phyloP scores from a whole-genome alignment of 2,329 filamentous ascomycete species.

The Verruconis gallopava region DNA sequence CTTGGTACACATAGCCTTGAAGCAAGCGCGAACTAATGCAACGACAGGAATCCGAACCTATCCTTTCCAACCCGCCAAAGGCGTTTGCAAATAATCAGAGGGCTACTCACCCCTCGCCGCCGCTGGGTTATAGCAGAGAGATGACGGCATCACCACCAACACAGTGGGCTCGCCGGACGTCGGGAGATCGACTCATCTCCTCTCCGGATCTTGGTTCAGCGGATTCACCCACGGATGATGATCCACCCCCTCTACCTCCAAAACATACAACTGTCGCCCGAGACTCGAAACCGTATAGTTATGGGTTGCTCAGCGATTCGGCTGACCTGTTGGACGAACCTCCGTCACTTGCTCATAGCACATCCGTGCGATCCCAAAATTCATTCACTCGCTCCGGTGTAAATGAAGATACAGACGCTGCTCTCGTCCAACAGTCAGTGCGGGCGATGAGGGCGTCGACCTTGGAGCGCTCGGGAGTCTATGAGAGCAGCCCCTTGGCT shows the following conservation, averaged over 20 bases:
- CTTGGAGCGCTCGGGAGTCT: background rate
- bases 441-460: constrained; percentile 1
- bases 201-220: constrained; percentile 5
- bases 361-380: background rate
- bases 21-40: background rate
- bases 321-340: background rate
- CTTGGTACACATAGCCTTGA: no score
- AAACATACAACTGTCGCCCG: constrained; percentile 3
- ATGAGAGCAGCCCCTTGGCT: constrained; percentile 2
- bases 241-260: constrained; percentile 7
- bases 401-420: constrained; percentile 9
- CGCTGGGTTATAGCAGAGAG: background rate
- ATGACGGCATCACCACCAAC: background rate
- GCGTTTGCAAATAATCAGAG: background rate
- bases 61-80: background rate
- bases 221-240: constrained; percentile 6
- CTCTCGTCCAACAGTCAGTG: constrained; percentile 8
- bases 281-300: constrained; percentile 1
- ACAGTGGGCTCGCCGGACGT: constrained; percentile 7
- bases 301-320: background rate
- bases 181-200: constrained; percentile 8
- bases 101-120: background rate
- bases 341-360: background rate
- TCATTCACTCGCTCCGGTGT: constrained; percentile 1
- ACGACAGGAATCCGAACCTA: constrained; percentile 2